Percentiles rank a stretch among this genome's conserved stretches.
Conservation (phyloP, 2,329 filamentous ascomycete genomes). For the Chrysoporthe deuterocubensis region DNA sequence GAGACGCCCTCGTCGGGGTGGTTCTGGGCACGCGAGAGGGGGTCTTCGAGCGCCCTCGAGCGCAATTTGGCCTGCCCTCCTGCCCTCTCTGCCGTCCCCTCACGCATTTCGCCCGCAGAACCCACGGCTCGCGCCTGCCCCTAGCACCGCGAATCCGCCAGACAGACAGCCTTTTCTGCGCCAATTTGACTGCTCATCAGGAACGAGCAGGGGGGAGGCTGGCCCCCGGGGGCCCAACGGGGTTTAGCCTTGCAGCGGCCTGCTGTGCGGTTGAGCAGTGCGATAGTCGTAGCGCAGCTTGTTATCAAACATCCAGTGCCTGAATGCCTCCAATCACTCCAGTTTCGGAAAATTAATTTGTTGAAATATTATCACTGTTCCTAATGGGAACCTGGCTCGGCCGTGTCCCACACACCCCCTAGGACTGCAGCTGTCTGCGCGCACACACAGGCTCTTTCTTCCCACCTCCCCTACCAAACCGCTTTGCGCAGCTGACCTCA, state of each 20-base stretch:
- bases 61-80: no score
- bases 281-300: neutral
- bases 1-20: no score
- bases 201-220: neutral
- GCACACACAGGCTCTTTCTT: no score
- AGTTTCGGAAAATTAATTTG: slow-evolving; percentile 7
- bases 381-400: neutral
- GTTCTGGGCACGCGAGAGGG: no score
- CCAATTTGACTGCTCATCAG: slow-evolving; percentile 5
- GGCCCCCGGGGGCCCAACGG: neutral
- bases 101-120: no score
- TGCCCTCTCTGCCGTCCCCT: no score
- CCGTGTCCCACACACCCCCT: neutral
- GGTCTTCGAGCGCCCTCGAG: no score
- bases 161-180: neutral
- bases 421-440: neutral
- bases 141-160: no score
- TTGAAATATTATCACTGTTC: slow-evolving; percentile 8
- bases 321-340: neutral
- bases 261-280: neutral
- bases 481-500: no score
- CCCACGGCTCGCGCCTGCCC: no score
- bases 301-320: slow-evolving; percentile 1
- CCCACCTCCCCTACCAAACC: no score
- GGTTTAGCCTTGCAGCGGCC: neutral